Base-by-base conservation (phyloP, 306 rosid genomes). In the Luffa aegyptiaca region DNA sequence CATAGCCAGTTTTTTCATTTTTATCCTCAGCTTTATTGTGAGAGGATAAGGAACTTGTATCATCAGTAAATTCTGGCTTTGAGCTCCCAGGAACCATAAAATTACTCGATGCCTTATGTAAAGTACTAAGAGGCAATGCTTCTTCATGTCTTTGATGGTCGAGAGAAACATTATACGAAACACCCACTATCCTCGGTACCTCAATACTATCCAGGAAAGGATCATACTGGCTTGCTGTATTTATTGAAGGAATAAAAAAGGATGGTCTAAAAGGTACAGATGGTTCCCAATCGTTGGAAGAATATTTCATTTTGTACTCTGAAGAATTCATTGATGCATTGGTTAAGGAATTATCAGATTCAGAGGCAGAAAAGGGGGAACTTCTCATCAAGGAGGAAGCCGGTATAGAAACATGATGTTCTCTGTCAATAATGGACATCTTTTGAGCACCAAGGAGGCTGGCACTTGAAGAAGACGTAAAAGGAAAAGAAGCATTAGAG, bases 251-350 rank as follows among this genome's bases (percentile, higher is more conserved):
- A 81, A 93, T 88, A 76, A 89, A 86, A 85, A 91, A 89, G 10
- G 97, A 90, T 75, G 97, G 99, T 78, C 74, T 90, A 85, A 95
- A 93, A 53, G 99, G 99, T 74, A 88, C 81, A 80, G 97, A 95
- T 71, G 99, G 97, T 83, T 91, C 97, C 99, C 99, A 95, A 83
- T 89, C 90, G 77, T 86, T 72, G 39, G 88, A 90, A 83, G 84
- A 36, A 68, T 83, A 57, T 83, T 83, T 88, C 41, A 76, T 62
- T 85, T 82, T 88, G 84, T 76, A 81, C 77, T 87, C 88, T 63
- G 83, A 52, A 77, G 88, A 72, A 76, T 17, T 81, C 66, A 71
- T 70, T 52, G 84, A 64, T 79, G 79, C 81, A 55, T 80, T 81
- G 57, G 84, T 87, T 55, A 88, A 84, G 11, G 83, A 78, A 44